Percentiles rank a stretch among this genome's conserved stretches.
Conservation (phyloP, 495 filamentous ascomycete species). For the Schizothecium vesticola region DNA sequence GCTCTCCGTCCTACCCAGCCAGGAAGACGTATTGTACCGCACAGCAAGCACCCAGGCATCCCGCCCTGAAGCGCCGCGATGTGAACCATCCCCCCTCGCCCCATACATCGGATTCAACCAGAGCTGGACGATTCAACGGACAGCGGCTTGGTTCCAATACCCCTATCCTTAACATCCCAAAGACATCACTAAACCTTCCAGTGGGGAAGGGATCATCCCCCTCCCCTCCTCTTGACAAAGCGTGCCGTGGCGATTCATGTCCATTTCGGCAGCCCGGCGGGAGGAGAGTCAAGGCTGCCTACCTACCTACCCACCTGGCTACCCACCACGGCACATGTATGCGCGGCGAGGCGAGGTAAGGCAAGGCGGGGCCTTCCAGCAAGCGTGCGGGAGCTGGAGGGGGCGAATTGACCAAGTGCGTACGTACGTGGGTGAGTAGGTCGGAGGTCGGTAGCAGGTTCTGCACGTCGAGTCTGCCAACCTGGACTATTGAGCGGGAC, state of each 20-base stretch:
- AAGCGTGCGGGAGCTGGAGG: neutral
- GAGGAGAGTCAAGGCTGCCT: neutral
- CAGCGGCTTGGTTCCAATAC: neutral
- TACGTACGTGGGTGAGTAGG: neutral
- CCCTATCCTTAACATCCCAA: neutral
- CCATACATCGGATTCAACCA: neutral
- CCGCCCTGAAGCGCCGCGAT: neutral
- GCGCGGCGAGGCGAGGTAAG: neutral
- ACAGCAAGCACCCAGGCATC: neutral
- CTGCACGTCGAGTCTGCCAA: neutral
- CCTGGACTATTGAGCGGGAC: neutral
- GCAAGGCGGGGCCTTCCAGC: neutral
- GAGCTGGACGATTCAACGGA: neutral
- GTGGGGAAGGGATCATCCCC: neutral
- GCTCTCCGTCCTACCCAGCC: no score
- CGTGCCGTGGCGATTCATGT: neutral
- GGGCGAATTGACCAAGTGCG: neutral
- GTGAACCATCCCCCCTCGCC: neutral
- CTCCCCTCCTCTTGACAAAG: neutral
- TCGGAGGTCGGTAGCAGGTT: conserved; percentile 1
- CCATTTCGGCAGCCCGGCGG: neutral
- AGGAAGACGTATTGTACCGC: no score
- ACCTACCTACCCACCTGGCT: no score
- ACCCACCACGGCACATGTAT: neutral
- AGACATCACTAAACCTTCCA: neutral